Percentiles rank a stretch among this genome's conserved stretches.
phyloP scores from a whole-genome alignment of 352 stramenopile species.

The Globisporangium alternatum region DNA sequence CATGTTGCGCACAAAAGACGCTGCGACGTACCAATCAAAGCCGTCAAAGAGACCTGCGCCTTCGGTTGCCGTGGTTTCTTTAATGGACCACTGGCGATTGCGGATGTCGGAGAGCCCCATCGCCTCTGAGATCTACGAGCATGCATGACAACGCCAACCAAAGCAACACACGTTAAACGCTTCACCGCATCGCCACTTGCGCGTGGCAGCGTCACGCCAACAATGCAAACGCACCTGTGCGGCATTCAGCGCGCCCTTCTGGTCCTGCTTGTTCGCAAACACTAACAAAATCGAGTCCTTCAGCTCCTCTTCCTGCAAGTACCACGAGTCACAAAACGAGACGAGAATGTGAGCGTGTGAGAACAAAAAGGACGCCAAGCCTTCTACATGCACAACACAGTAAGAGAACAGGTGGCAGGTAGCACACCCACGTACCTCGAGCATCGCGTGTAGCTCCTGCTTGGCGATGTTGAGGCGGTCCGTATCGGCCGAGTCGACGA shows the following conservation, averaged over 20 bases:
- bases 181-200: background rate
- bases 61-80: constrained; percentile 98
- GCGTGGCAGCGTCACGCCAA: background rate
- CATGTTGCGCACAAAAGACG: background rate
- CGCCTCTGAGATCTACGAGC: constrained; percentile 94
- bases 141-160: background rate
- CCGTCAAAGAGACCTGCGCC: constrained; percentile 98
- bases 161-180: background rate
- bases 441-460: constrained; percentile 97
- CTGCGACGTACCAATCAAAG: constrained; percentile 94
- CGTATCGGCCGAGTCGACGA: constrained; percentile 95
- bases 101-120: constrained; percentile 97
- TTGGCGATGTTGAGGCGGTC: constrained; percentile 97
- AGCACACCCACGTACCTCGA: constrained; percentile 68
- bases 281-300: constrained; percentile 98
- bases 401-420: background rate
- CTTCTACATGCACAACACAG: background rate
- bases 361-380: background rate
- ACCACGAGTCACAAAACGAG: constrained; percentile 3
- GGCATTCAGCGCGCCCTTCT: constrained; percentile 91
- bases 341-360: background rate
- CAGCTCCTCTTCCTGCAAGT: constrained; percentile 95
- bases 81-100: constrained; percentile 99
- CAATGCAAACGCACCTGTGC: constrained; percentile 54
- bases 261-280: constrained; percentile 99